Percentiles rank a stretch among this genome's conserved stretches.
Evolutionary conservation across 495 filamentous ascomycete species (phyloP).

Genomic region (Lepraria neglecta): DNA sequence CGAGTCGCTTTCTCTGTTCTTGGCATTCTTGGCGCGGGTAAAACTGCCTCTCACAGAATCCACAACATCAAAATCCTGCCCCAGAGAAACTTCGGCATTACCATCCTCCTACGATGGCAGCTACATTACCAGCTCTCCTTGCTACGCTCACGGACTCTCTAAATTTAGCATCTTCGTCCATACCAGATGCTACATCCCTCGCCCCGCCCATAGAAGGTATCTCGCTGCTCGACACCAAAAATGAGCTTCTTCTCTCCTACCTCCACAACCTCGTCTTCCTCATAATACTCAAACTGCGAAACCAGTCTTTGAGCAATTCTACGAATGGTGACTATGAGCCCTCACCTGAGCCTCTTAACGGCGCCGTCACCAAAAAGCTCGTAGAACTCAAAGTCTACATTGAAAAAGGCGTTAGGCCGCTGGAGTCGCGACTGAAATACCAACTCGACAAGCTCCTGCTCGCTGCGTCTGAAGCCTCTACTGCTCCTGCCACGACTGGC

Average conservation of each 20-base stretch:
- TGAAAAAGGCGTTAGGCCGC: constrained; percentile 79
- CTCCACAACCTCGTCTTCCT: constrained; percentile 90
- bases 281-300: constrained; percentile 72
- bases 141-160: constrained; percentile 54
- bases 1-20: too few relatives aligned
- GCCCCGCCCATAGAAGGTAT: constrained; percentile 75
- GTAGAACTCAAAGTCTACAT: constrained; percentile 80
- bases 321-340: constrained; percentile 31
- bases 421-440: constrained; percentile 81
- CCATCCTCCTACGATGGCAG: too few relatives aligned
- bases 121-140: constrained; percentile 48
- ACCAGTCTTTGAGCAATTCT: constrained; percentile 34
- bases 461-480: constrained; percentile 69
- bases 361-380: constrained; percentile 71
- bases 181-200: constrained; percentile 50
- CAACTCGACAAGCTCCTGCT: constrained; percentile 86
- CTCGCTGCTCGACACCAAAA: constrained; percentile 89
- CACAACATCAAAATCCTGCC: too few relatives aligned
- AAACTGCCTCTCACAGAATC: too few relatives aligned
- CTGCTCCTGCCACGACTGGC: constrained; percentile 22
- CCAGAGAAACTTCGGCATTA: too few relatives aligned
- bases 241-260: constrained; percentile 91
- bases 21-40: too few relatives aligned
- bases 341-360: constrained; percentile 27
- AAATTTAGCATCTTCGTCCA: constrained; percentile 50